A percentile compares a stretch with the other conserved stretches of the same genome.
phyloP scores from a whole-genome alignment of 1,284 basidiomycete genomes.

The Boletus calvinii region DNA sequence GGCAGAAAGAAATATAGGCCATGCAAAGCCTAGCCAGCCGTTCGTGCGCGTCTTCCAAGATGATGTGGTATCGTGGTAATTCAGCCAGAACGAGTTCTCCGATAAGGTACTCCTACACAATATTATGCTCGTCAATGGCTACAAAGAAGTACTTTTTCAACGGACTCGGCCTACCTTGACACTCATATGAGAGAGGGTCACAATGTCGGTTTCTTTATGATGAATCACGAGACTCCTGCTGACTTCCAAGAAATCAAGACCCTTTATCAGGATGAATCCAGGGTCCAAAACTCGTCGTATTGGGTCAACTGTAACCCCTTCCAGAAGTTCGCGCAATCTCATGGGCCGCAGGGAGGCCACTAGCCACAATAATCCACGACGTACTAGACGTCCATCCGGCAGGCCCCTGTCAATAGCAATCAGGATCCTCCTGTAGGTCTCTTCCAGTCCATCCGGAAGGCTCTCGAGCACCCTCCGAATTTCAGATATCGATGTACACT shows the following conservation, averaged over 20 bases:
- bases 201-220: conserved; percentile 1
- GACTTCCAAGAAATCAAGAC: conserved; percentile 2
- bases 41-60: conserved; percentile 5
- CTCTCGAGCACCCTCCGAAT: conserved; percentile 4
- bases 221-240: conserved; percentile 10
- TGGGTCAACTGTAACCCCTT: conserved; percentile 6
- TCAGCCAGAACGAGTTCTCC: conserved; percentile 3
- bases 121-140: neutral
- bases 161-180: conserved; percentile 7
- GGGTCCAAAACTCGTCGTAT: conserved; percentile 4
- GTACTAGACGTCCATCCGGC: neutral
- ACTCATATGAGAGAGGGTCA: conserved; percentile 18
- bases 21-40: conserved; percentile 12
- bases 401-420: neutral
- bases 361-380: conserved; percentile 10
- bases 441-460: conserved; percentile 15
- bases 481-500: neutral
- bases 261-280: neutral
- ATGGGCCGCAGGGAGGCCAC: conserved; percentile 4
- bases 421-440: conserved; percentile 16
- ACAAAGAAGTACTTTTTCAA: neutral
- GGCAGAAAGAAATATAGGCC: conserved; percentile 8
- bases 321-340: conserved; percentile 9
- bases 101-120: conserved; percentile 13
- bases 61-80: conserved; percentile 6